A percentile compares a stretch with the other conserved stretches of the same genome.
Evolutionary conservation across 2,329 filamentous ascomycete genomes (phyloP).

Genomic region (Fusarium euwallaceae): DNA sequence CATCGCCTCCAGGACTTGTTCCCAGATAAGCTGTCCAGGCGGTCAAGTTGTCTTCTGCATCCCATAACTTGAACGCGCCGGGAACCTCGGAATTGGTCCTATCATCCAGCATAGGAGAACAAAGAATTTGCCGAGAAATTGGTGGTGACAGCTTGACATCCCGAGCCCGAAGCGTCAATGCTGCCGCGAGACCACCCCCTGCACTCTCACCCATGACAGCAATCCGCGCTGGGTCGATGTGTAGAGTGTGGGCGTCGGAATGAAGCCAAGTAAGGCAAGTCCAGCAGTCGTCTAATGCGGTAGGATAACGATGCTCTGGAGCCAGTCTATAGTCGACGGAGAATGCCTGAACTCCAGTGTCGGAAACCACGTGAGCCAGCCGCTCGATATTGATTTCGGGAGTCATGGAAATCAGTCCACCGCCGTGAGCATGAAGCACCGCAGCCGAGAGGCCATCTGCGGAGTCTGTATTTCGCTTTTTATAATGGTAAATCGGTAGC

Average conservation of each 20-base stretch:
- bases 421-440: not conserved
- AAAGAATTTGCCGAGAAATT: slow-evolving; percentile 14
- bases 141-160: slow-evolving; percentile 12
- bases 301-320: slow-evolving; percentile 13
- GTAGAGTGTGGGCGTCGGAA: not conserved
- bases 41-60: slow-evolving; percentile 12
- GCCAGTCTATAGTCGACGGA: slow-evolving; percentile 27
- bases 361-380: not conserved
- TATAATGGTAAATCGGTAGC: not conserved
- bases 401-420: not conserved
- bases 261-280: not conserved
- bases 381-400: not conserved
- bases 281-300: slow-evolving; percentile 15
- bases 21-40: slow-evolving; percentile 23
- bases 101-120: slow-evolving; percentile 28
- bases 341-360: slow-evolving; percentile 17
- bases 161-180: slow-evolving; percentile 6
- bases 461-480: not conserved
- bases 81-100: not conserved
- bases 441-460: not conserved
- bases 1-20: not conserved
- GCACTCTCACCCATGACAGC: slow-evolving; percentile 34
- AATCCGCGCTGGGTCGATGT: slow-evolving; percentile 6
- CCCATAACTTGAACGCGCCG: slow-evolving; percentile 7
- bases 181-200: slow-evolving; percentile 15